Conservation (phyloP, 495 filamentous ascomycete species). For the Lepraria neglecta region DNA sequence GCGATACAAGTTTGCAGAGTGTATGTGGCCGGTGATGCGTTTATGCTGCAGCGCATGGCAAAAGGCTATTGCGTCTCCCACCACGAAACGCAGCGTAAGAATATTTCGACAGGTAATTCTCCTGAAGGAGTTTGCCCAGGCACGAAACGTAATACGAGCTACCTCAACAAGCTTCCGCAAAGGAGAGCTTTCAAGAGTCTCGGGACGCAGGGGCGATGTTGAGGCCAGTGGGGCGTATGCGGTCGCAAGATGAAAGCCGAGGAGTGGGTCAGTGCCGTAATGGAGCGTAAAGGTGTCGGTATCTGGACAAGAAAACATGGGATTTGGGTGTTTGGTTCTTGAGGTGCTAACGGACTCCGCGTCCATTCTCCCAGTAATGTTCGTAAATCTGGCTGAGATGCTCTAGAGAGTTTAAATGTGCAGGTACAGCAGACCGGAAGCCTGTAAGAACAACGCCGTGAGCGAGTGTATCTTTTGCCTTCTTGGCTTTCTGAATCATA, state of each 20-base stretch:
- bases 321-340: constrained; percentile 5
- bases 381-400: constrained; percentile 28
- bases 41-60: constrained; percentile 43
- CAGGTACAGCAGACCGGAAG: constrained; percentile 31
- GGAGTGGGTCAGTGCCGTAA: constrained; percentile 40
- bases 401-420: constrained; percentile 13
- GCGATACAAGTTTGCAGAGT: constrained; percentile 21
- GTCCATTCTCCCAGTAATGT: constrained; percentile 36
- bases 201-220: constrained; percentile 22
- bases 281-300: constrained; percentile 31
- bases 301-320: constrained; percentile 29
- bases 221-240: constrained; percentile 27
- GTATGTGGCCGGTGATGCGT: constrained; percentile 27
- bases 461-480: constrained; percentile 6
- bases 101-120: constrained; percentile 23
- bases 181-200: constrained; percentile 2
- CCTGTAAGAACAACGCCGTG: constrained; percentile 17
- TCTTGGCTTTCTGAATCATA: constrained; percentile 21
- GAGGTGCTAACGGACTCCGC: constrained; percentile 18
- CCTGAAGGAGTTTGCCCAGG: constrained; percentile 32
- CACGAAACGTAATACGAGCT: constrained; percentile 32
- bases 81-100: constrained; percentile 39
- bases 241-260: constrained; percentile 39
- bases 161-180: constrained; percentile 14
- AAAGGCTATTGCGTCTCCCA: constrained; percentile 42